Base-by-base conservation (phyloP, 371 early-diverging fungal species). In the Choanephora cucurbitarum region DNA sequence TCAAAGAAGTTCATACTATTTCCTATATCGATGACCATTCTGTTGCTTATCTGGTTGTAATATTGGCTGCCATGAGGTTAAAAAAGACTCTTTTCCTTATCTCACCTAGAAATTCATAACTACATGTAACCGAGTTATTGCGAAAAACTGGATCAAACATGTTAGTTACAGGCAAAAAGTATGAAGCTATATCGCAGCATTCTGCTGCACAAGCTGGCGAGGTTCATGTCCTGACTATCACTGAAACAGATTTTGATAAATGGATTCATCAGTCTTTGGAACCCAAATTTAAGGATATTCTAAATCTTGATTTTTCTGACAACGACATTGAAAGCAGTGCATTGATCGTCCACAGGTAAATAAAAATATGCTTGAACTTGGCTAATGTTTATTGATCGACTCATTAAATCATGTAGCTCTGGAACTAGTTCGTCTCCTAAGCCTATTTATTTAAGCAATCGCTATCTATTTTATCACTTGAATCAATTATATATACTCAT, bases 11-110 rank as follows among this genome's bases (percentile, higher is more conserved):
- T n/a, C n/a, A n/a, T n/a, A n/a, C n/a, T n/a, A 41, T 72, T 14
- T 55, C 56, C 5, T 55, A 64, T 22, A 43, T 76, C 11, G 57
- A 47, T 1, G 70, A 72, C 22, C 70, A 72, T 32, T 43, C 40
- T 1, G 22, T 62, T 0, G 13, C 55, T 18, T 72, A 64, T 31
- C 15, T 64, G 7, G 44, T 72, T 6, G 17, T 44, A 7, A 51
- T 62, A 31, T 10, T 75, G 5, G 72, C 72, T 5, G 3, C 43
- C 51, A 44, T 46, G n/a, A n/a, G n/a, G n/a, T n/a, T n/a, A n/a
- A n/a, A n/a, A n/a, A n/a, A n/a, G n/a, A n/a, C n/a, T n/a, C n/a
- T n/a, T n/a, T n/a, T n/a, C n/a, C n/a, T n/a, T n/a, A n/a, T n/a
- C n/a, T n/a, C n/a, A n/a, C n/a, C n/a, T n/a, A n/a, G n/a, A n/a